Evolutionary conservation across 768 basidiomycete species (phyloP).

Genomic region (Cystobasidium onofrii): DNA sequence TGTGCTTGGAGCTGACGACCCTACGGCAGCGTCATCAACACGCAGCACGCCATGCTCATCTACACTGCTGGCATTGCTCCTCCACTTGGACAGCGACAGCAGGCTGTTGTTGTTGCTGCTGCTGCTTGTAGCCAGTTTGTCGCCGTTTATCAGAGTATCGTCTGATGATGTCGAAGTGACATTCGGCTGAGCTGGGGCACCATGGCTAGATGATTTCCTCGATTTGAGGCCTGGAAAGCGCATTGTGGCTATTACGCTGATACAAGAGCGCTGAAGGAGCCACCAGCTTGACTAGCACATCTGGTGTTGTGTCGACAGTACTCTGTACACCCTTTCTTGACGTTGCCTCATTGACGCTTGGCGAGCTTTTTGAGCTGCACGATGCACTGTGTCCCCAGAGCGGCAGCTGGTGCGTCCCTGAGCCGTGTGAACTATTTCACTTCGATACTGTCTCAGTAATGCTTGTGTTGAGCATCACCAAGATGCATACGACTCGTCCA

Average conservation of each 20-base stretch:
- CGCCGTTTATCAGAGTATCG: not conserved
- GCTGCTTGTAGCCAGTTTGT: not conserved
- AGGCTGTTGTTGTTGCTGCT: not conserved
- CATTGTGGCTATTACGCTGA: not conserved
- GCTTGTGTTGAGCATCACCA: no score
- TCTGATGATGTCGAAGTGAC: not conserved
- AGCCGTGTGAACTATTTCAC: no score
- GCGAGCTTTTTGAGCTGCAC: no score
- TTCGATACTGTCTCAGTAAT: no score
- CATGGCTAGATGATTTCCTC: not conserved
- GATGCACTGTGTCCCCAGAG: no score
- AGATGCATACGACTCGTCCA: no score
- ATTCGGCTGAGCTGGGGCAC: not conserved
- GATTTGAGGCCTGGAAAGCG: slow-evolving; percentile 20
- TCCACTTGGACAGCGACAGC: not conserved
- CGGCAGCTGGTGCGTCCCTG: no score
- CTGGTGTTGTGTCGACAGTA: no score
- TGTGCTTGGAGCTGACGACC: not conserved
- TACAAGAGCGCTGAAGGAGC: not conserved
- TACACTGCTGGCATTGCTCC: not conserved
- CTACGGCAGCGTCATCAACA: not conserved
- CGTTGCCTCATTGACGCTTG: no score
- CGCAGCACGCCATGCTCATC: not conserved
- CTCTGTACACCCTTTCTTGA: no score
- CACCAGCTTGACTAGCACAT: no score